Base-by-base conservation (phyloP, 2,329 filamentous ascomycete species). In the Hypoxylon rubiginosum region DNA sequence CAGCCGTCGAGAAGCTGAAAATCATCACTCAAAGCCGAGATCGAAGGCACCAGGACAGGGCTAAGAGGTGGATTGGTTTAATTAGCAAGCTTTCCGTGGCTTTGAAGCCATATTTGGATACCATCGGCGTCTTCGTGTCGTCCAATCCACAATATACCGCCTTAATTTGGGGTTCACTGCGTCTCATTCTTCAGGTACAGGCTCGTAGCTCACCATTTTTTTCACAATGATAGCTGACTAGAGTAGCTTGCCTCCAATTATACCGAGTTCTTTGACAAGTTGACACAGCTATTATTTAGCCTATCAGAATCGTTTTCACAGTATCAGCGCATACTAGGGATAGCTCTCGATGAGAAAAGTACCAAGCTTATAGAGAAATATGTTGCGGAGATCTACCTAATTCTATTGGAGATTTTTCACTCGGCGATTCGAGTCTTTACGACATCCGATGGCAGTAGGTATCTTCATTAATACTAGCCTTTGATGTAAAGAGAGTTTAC, bases 201-300 rank as follows among this genome's bases (percentile, higher is more conserved):
- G 39, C n/a, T 19, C 4, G 6, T 17, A 19, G 39, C 19, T 13
- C n/a, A 43, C n/a, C 39, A 19, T n/a, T n/a, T n/a, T n/a, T 43
- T 6, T 19, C n/a, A 11, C n/a, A 10, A 43, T 10, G n/a, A 19
- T n/a, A 43, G 19, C 39, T 43, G n/a, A 43, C n/a, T 7, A n/a
- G n/a, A 10, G 17, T 19, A 43, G 39, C 39, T 43, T 10, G 39
- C 39, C 13, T 43, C 39, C n/a, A 43, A 43, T 10, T 43, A 43
- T 19, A 43, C 39, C 39, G 39, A 43, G n/a, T 43, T 43, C 39
- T 43, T 43, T n/a, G 39, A 43, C n/a, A 43, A 43, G n/a, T 19
- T 43, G n/a, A 43, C n/a, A 2, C 39, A 43, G 39, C 39, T 43
- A 43, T 43, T 43, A 19, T 43, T 9, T 10, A 19, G 39, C 39